A percentile compares a stretch with the other conserved stretches of the same genome.
These are phyloP conservation scores for Psilocybe cubensis DNA, from an alignment of 768 basidiomycete species.

Conservation along the genomic window DNA sequence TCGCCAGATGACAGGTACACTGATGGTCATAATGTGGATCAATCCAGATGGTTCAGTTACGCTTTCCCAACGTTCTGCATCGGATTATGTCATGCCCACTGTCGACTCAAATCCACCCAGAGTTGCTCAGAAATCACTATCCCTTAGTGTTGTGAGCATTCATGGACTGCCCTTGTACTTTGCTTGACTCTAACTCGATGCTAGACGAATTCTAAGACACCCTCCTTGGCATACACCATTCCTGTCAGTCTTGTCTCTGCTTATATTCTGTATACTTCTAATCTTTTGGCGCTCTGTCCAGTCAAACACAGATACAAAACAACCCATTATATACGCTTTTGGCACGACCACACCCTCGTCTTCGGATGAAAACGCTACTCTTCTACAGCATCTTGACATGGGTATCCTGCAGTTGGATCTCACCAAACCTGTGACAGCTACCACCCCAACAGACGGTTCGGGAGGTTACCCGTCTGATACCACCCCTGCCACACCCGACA, in stretches of 20 bases:
- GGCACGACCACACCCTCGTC: conserved; percentile 51
- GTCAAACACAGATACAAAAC: conserved; percentile 44
- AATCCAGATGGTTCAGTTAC: conserved; percentile 64
- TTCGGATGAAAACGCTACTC: conserved; percentile 43
- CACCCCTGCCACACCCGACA: conserved; percentile 6
- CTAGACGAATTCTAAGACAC: conserved; percentile 44
- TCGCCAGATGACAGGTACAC: conserved; percentile 50
- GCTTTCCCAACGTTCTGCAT: conserved; percentile 65
- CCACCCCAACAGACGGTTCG: conserved; percentile 13
- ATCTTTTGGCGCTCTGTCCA: conserved; percentile 20
- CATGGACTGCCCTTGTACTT: background rate
- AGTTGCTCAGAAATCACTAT: conserved; percentile 42
- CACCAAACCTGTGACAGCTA: conserved; percentile 38
- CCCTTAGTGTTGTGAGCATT: conserved; percentile 41
- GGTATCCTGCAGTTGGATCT: conserved; percentile 52
- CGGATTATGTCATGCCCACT: conserved; percentile 56
- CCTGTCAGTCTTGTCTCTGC: conserved; percentile 37
- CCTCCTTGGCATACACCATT: conserved; percentile 54
- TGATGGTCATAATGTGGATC: conserved; percentile 79
- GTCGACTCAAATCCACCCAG: conserved; percentile 57
- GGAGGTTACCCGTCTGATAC: conserved; percentile 16
- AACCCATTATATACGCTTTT: conserved; percentile 64
- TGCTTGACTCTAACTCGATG: background rate
- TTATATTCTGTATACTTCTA: background rate
- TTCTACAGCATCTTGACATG: conserved; percentile 50